A percentile compares a stretch with the other conserved stretches of the same genome.
phyloP scores from a whole-genome alignment of 805 yeast species.

The Sungouiella thailandica region DNA sequence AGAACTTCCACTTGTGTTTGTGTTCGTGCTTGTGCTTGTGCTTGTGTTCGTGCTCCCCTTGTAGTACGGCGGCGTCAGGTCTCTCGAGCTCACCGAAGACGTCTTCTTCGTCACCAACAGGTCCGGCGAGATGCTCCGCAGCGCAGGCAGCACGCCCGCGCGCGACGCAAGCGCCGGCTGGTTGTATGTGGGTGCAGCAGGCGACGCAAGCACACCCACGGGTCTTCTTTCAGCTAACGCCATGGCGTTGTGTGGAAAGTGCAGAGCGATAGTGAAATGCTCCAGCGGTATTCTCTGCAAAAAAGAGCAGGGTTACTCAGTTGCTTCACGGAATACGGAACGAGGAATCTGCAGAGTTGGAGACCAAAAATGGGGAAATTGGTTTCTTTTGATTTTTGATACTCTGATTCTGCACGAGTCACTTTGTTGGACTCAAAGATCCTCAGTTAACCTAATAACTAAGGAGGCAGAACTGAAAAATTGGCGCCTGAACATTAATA shows the following conservation, averaged over 20 bases:
- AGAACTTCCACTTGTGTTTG: too few relatives aligned
- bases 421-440: too few relatives aligned
- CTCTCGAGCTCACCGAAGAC: slow-evolving; percentile 27
- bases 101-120: slow-evolving; percentile 21
- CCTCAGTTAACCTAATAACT: slow-evolving; percentile 7
- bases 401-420: too few relatives aligned
- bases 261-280: slow-evolving; percentile 18
- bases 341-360: too few relatives aligned
- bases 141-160: slow-evolving; percentile 31
- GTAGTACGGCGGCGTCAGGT: slow-evolving; percentile 31
- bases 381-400: too few relatives aligned
- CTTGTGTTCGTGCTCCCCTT: not conserved
- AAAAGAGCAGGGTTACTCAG: too few relatives aligned
- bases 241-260: slow-evolving; percentile 27
- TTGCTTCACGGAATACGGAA: not conserved
- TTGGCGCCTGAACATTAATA: too few relatives aligned
- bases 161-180: too few relatives aligned
- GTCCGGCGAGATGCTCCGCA: slow-evolving; percentile 41
- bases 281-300: slow-evolving; percentile 5
- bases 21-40: too few relatives aligned
- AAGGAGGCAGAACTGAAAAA: slow-evolving; percentile 1
- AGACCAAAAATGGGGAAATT: too few relatives aligned
- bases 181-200: slow-evolving; percentile 41
- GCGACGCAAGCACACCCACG: slow-evolving; percentile 47
- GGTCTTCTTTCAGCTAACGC: slow-evolving; percentile 69